Conservation (phyloP, 176 grass and related monocot species). For the Musa beccarii region DNA sequence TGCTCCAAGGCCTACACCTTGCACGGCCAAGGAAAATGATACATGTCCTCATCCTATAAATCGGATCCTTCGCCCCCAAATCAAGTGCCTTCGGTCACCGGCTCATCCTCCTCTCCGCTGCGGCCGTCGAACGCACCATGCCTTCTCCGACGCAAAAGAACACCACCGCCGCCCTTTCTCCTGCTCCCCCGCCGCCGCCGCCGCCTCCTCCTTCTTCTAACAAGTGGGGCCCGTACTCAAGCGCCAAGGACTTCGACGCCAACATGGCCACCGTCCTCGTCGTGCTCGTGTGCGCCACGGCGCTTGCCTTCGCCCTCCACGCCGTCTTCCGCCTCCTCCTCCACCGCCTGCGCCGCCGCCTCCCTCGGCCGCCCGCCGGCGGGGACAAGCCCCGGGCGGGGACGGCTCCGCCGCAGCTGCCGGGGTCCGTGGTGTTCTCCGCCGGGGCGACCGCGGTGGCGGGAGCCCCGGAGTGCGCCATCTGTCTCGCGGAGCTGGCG, state of each 20-base stretch:
- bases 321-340: slow-evolving; percentile 55
- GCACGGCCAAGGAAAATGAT: no score
- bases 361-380: slow-evolving; percentile 22
- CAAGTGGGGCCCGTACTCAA: slow-evolving; percentile 55
- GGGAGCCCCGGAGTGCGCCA: neutral
- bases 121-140: neutral
- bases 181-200: slow-evolving; percentile 23
- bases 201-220: neutral
- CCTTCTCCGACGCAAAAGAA: neutral
- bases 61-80: no score
- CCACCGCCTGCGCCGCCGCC: slow-evolving; percentile 16
- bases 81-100: no score
- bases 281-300: slow-evolving; percentile 64
- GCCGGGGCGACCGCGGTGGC: neutral
- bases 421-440: slow-evolving; percentile 8
- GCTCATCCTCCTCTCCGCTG: no score
- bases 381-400: neutral
- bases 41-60: no score
- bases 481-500: neutral
- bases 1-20: no score
- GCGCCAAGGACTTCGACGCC: slow-evolving; percentile 61
- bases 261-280: slow-evolving; percentile 86
- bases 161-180: neutral
- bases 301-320: slow-evolving; percentile 77
- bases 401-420: slow-evolving; percentile 26